Percentiles rank a stretch among this genome's conserved stretches.
Conservation (phyloP, 2,329 filamentous ascomycete species). For the Verticillium nubilum region DNA sequence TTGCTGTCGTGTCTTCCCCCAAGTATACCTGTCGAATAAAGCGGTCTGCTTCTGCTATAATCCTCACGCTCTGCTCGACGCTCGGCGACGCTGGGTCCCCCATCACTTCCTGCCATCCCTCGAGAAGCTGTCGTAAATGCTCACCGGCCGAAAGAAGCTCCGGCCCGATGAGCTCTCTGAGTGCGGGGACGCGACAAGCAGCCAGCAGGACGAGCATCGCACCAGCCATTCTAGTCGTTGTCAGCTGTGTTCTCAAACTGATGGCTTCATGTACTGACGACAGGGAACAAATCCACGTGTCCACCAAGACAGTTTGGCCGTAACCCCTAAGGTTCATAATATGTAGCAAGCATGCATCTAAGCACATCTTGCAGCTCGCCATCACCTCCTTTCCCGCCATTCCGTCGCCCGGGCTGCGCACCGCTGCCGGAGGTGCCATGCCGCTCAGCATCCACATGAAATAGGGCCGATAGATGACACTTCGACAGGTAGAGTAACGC, state of each 20-base stretch:
- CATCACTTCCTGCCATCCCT: constrained; percentile 33
- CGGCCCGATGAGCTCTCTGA: constrained; percentile 30
- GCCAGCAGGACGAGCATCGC: constrained; percentile 44
- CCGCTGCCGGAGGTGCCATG: constrained; percentile 12
- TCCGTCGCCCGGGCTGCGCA: constrained; percentile 12
- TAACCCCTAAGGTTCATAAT: constrained; percentile 42
- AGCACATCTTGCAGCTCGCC: constrained; percentile 35
- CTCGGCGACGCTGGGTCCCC: constrained; percentile 36
- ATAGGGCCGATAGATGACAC: constrained; percentile 48
- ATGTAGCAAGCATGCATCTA: constrained; percentile 42
- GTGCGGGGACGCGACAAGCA: constrained; percentile 30
- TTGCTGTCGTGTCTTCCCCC: not conserved
- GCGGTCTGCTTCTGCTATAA: constrained; percentile 37
- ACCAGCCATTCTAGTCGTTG: constrained; percentile 34
- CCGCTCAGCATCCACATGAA: constrained; percentile 43
- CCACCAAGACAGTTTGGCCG: constrained; percentile 44
- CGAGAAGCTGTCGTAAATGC: constrained; percentile 33
- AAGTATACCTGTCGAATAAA: constrained; percentile 32
- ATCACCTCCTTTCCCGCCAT: constrained; percentile 25
- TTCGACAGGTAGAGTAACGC: constrained; percentile 44
- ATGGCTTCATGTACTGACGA: constrained; percentile 30
- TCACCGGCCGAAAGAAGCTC: constrained; percentile 32
- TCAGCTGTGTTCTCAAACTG: not conserved
- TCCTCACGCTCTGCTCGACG: constrained; percentile 38
- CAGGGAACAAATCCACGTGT: constrained; percentile 49